Evolutionary conservation across 306 rosid species (phyloP).

Genomic region (Phaseolus lunatus): DNA sequence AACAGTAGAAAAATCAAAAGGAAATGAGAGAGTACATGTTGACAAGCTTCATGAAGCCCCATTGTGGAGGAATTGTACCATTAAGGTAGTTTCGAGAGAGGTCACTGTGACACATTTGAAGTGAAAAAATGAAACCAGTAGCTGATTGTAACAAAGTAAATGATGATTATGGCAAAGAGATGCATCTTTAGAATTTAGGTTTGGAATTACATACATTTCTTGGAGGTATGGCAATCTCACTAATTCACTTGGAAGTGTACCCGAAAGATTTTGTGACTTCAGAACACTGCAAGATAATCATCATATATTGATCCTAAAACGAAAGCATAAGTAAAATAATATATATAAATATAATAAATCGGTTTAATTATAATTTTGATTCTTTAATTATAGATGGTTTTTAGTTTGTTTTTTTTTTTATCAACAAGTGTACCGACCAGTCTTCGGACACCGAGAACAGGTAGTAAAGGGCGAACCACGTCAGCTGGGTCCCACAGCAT

Average conservation of each 20-base stretch:
- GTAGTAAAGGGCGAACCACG: no score
- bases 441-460: no score
- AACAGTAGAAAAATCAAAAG: not conserved
- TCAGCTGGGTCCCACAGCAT: no score
- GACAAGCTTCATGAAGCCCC: constrained; percentile 59
- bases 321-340: not conserved
- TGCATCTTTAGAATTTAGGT: not conserved
- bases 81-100: constrained; percentile 66
- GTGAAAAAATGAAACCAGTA: not conserved
- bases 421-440: no score
- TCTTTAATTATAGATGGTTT: no score
- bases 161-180: not conserved
- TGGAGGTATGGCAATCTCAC: constrained; percentile 58
- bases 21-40: constrained; percentile 49
- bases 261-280: constrained; percentile 59
- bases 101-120: constrained; percentile 50
- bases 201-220: constrained; percentile 53
- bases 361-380: no score
- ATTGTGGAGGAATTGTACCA: constrained; percentile 68
- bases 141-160: not conserved
- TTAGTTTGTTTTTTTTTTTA: no score
- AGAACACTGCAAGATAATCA: constrained; percentile 46
- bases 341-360: no score
- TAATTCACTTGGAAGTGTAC: constrained; percentile 62
- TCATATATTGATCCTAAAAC: not conserved